A percentile compares a stretch with the other conserved stretches of the same genome.
phyloP scores from a whole-genome alignment of 1,284 basidiomycete species.

The Ceratorhiza oryzae-sativae region DNA sequence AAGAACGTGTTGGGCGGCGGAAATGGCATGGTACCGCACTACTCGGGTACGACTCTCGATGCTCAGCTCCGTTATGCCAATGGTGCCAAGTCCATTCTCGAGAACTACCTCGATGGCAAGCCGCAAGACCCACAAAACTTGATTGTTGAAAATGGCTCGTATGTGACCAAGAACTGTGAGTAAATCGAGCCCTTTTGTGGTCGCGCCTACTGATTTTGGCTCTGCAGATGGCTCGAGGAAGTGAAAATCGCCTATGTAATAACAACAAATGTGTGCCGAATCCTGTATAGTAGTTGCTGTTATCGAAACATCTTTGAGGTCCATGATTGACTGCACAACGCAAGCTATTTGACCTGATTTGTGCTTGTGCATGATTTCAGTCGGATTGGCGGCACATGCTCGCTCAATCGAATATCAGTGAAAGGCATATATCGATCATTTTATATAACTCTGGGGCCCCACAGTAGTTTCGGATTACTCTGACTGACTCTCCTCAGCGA shows the following conservation, averaged over 20 bases:
- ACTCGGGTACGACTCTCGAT: constrained; percentile 90
- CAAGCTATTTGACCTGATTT: not conserved
- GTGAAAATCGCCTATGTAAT: not conserved
- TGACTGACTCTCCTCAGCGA: too few species aligned
- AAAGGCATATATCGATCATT: too few species aligned
- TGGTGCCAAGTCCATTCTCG: constrained; percentile 81
- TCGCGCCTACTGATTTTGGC: not conserved
- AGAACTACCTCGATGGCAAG: constrained; percentile 74
- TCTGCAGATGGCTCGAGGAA: constrained; percentile 23
- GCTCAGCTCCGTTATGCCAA: constrained; percentile 89
- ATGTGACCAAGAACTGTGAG: constrained; percentile 51
- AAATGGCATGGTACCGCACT: constrained; percentile 81
- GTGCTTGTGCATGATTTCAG: too few species aligned
- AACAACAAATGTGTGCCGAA: not conserved
- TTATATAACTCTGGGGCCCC: too few species aligned
- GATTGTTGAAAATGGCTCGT: constrained; percentile 72
- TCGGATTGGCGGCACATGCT: too few species aligned
- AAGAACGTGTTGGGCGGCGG: constrained; percentile 82
- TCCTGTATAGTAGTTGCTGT: constrained; percentile 6
- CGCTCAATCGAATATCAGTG: too few species aligned
- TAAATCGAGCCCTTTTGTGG: not conserved
- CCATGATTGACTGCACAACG: not conserved
- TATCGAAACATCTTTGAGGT: not conserved
- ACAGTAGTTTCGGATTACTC: too few species aligned
- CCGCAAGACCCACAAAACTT: constrained; percentile 80